Evolutionary conservation across 1,284 basidiomycete species (phyloP).

Genomic region (Rhodotorula sp.): DNA sequence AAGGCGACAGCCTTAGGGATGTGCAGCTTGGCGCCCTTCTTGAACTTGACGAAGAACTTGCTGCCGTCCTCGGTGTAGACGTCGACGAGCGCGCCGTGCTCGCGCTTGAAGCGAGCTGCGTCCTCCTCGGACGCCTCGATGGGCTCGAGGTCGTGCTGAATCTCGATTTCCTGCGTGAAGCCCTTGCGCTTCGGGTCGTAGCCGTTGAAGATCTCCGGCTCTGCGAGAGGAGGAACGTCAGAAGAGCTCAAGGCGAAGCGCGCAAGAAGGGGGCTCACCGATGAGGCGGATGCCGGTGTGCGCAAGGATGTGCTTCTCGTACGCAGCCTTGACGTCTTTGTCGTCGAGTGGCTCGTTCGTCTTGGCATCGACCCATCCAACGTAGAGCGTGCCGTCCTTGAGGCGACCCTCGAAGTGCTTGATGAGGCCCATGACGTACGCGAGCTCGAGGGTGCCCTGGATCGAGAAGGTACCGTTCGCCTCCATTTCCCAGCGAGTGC

Average conservation of each 20-base stretch:
- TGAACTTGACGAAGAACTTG: conserved; percentile 91
- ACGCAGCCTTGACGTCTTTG: conserved; percentile 89
- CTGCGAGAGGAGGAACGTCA: conserved; percentile 45
- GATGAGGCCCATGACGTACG: conserved; percentile 98
- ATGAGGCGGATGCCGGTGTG: conserved; percentile 96
- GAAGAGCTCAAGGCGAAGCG: conserved; percentile 53
- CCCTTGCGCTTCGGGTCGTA: conserved; percentile 97
- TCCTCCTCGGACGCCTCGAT: conserved; percentile 89
- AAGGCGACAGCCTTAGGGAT: conserved; percentile 96
- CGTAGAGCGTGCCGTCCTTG: conserved; percentile 85
- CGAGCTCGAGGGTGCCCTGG: conserved; percentile 97
- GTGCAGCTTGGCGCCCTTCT: conserved; percentile 91
- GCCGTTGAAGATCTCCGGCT: conserved; percentile 94
- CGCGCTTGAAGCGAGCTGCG: conserved; percentile 90
- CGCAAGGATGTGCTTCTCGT: conserved; percentile 88
- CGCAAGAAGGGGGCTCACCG: conserved; percentile 44
- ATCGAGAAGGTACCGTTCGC: conserved; percentile 89
- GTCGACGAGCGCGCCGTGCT: conserved; percentile 88
- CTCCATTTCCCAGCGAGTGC: conserved; percentile 99
- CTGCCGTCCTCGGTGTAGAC: conserved; percentile 92
- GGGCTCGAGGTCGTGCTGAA: conserved; percentile 93
- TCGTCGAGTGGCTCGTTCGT: conserved; percentile 95
- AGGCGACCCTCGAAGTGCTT: conserved; percentile 97
- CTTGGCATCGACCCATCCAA: conserved; percentile 97
- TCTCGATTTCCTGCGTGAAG: conserved; percentile 95